Evolutionary conservation across 2,329 filamentous ascomycete genomes (phyloP).

Genomic region (Calonectria multiphialidica): DNA sequence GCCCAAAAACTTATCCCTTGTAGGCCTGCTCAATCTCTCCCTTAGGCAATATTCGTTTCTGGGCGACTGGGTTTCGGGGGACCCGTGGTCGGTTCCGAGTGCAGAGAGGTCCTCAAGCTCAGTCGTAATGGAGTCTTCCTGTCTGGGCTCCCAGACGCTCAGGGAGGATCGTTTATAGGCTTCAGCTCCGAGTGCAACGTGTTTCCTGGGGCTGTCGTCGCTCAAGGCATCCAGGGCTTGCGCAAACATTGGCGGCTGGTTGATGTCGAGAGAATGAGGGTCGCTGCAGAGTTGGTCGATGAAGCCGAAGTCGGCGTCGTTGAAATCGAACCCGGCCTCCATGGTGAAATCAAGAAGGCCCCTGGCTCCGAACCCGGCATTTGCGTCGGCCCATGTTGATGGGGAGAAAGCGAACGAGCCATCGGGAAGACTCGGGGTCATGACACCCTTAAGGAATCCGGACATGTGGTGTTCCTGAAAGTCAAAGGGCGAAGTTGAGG

Average conservation of each 20-base stretch:
- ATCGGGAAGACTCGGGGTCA: constrained; percentile 4
- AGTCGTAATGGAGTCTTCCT: constrained; percentile 19
- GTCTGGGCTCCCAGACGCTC: constrained; percentile 25
- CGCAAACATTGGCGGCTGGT: constrained; percentile 5
- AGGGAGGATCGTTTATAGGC: constrained; percentile 27
- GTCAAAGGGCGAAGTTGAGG: constrained; percentile 16
- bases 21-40: constrained; percentile 15
- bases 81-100: constrained; percentile 17
- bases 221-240: constrained; percentile 12
- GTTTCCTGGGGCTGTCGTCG: not conserved
- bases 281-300: constrained; percentile 23
- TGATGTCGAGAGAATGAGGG: not conserved
- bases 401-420: not conserved
- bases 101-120: constrained; percentile 26
- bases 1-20: constrained; percentile 26
- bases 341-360: constrained; percentile 22
- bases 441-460: constrained; percentile 21
- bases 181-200: constrained; percentile 23
- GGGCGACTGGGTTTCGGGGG: constrained; percentile 13
- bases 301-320: constrained; percentile 25
- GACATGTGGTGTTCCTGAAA: constrained; percentile 25
- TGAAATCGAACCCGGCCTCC: constrained; percentile 12
- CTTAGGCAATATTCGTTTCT: constrained; percentile 7
- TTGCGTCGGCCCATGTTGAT: constrained; percentile 1
- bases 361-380: not conserved